These are phyloP conservation scores for Collybiopsis luxurians DNA, from an alignment of 768 basidiomycete species.

Conservation along the genomic window DNA sequence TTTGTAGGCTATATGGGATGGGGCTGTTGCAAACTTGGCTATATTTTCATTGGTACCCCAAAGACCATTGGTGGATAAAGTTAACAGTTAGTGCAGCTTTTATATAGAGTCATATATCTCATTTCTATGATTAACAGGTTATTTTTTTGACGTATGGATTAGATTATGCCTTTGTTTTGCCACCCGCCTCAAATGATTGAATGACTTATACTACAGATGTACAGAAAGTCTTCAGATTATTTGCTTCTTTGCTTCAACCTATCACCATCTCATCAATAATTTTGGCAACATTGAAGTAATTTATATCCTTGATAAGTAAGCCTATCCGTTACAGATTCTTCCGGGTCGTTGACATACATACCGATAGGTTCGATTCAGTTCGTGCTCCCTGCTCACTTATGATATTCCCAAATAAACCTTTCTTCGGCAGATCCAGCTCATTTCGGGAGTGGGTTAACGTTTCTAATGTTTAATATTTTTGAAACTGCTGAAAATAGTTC, in stretches of 20 bases:
- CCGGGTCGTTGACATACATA: neutral
- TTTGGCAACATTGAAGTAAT: slow-evolving; percentile 2
- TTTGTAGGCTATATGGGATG: too few relatives aligned
- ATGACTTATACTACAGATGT: neutral
- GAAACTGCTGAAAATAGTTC: neutral
- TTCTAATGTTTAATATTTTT: neutral
- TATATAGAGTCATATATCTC: neutral
- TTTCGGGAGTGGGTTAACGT: neutral
- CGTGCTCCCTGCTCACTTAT: neutral
- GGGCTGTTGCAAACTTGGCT: neutral
- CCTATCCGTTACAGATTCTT: neutral
- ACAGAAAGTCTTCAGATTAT: slow-evolving; percentile 13
- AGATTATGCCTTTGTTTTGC: neutral
- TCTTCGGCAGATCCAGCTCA: neutral
- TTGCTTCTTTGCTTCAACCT: slow-evolving; percentile 10
- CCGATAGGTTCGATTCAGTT: neutral
- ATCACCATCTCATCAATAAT: slow-evolving; percentile 11
- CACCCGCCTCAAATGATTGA: too few relatives aligned
- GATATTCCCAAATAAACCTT: neutral
- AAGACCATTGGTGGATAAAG: slow-evolving; percentile 8
- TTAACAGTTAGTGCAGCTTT: slow-evolving; percentile 9
- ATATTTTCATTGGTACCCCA: neutral
- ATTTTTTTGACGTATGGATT: neutral
- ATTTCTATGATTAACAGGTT: neutral
- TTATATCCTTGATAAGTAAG: neutral